Evolutionary conservation across 805 yeast genomes (phyloP), one percentile per base, ranked within the genome.

Genomic region (Starmerella stigmatis): DNA sequence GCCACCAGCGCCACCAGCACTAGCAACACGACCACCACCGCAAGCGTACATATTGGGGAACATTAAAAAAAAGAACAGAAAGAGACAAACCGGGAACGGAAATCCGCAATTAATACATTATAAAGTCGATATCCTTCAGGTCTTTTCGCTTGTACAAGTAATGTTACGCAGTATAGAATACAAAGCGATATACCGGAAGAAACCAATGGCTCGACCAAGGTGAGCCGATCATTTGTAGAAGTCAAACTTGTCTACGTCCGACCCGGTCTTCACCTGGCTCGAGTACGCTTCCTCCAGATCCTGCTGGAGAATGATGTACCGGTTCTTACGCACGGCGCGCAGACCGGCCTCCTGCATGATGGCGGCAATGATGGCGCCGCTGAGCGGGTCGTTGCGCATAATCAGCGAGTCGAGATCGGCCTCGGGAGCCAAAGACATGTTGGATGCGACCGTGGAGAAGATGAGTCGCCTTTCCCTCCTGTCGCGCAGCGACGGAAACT

Each of bases 291-390:
- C 99, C 64, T 92, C 99, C 62, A 92, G 72, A 69, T 92, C 99
- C 61, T 81, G 79, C 68, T 92, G 97, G 60, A 94, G 71, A 54
- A 92, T 94, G 66, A 92, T 94, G 64, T 94, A 92, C 68, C 99
- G 77, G 66, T 92, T 92, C 70, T 89, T 92, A 70, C 99, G 82
- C 38, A 92, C 97, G 2, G 99, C 99, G 57, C 98, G 78, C 56
- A 92, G 74, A 55, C 99, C 99, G 23, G 99, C 99, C 68, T 94
- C 99, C 74, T 92, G 99, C 98, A 92, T 92, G 56, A 92, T 89
- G 15, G 98, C 98, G 13, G 99, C 97, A 61, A 92, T 92, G 46
- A 89, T 76, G 11, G 73, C 98, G 61, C 99, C 99, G 29, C 96
- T 85, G 48, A 94, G 71, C 32, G 98, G 95, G 63, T 92, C 98